Conservation (phyloP, 352 stramenopile species). For the Pythium sukuiense region DNA sequence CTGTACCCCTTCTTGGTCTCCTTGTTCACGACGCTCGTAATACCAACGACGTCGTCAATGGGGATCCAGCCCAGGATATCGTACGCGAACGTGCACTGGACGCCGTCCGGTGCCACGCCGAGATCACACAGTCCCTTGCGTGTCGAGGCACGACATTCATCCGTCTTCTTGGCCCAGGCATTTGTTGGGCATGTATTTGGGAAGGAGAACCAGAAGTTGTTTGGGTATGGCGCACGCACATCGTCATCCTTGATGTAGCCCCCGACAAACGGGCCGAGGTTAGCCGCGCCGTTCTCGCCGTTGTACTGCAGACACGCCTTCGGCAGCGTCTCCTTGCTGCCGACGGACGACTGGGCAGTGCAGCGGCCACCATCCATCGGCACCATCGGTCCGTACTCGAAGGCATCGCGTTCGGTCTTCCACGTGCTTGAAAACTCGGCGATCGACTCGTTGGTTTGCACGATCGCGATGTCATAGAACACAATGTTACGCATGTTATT, state of each 20-base stretch:
- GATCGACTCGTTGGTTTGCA: conserved; percentile 50
- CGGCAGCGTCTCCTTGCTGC: conserved; percentile 28
- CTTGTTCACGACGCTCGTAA: conserved; percentile 63
- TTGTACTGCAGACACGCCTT: conserved; percentile 51
- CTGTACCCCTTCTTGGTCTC: conserved; percentile 42
- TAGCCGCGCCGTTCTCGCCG: conserved; percentile 36
- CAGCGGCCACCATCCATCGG: conserved; percentile 45
- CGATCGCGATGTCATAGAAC: conserved; percentile 52
- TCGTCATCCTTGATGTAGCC: conserved; percentile 41
- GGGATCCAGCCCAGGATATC: conserved; percentile 75
- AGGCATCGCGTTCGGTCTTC: conserved; percentile 27
- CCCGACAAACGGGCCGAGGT: conserved; percentile 57
- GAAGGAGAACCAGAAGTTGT: conserved; percentile 50
- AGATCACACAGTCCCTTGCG: conserved; percentile 67
- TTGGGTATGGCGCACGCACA: conserved; percentile 35
- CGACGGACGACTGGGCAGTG: conserved; percentile 30
- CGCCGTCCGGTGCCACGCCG: conserved; percentile 57
- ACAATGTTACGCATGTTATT: conserved; percentile 55
- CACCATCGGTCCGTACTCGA: conserved; percentile 50
- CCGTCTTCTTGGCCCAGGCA: conserved; percentile 38
- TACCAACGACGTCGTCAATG: conserved; percentile 79
- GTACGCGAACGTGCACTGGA: conserved; percentile 82
- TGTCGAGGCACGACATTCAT: conserved; percentile 39
- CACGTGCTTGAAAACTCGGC: conserved; percentile 38
- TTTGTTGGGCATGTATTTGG: conserved; percentile 50